Evolutionary conservation across 352 stramenopile genomes (phyloP), one percentile per base, ranked within the genome.

Genomic region (Blastocystis sp.): DNA sequence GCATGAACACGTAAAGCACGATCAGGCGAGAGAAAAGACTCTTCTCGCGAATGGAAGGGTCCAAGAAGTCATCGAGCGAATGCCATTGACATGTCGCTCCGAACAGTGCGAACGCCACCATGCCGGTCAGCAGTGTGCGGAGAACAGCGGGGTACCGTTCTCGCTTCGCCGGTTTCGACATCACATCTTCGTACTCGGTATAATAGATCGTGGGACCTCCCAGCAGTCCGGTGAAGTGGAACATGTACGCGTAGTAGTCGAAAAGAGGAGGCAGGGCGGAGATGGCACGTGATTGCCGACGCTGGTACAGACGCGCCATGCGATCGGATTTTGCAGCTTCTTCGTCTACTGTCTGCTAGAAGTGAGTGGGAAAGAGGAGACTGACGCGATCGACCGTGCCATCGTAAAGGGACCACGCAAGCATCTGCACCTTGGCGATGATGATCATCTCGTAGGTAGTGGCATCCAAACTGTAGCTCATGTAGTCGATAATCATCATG

Each of bases 11-110:
- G 6, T 54, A 46, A 11, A 57, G 24, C 0, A 53, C n/a, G 0
- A n/a, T 8, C 84, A 90, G 92, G 88, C 89, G 40, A 7, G 40
- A 88, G 75, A 90, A 86, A 11, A 90, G 90, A 88, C 95, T 91
- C 90, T 97, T 97, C 94, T 94, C 97, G 21, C 93, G 94, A 84
- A 94, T 94, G 90, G 97, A 97, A 89, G 98, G 97, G 90, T 97
- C 97, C 86, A 92, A 88, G 65, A 94, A 92, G 61, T 92, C 90
- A 81, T 61, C 40, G 3, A 61, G 14, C 18, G 57, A 29, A 21
- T 27, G 34, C 24, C 2, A 36, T 1, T 7, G 1, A 0, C 14
- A 24, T 16, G 75, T 38, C 8, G 32, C 46, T 16, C 94, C 94
- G 53, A 96, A 92, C 3, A 97, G 90, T 57, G 90, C 91, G 57